Evolutionary conservation across 805 yeast species (phyloP), one percentile per base, ranked within the genome.

Genomic region (Ogataea salicorniae): DNA sequence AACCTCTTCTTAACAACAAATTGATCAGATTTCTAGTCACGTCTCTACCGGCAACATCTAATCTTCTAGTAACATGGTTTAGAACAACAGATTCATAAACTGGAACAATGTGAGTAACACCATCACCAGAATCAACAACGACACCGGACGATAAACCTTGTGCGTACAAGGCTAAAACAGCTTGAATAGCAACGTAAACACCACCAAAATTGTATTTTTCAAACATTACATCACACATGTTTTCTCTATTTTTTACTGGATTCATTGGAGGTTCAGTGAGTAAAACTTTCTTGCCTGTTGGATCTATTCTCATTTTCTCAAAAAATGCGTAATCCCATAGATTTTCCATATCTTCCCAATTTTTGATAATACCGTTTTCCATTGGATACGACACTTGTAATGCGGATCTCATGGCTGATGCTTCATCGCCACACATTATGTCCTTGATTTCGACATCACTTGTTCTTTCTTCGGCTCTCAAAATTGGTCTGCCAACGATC

Each of bases 271-370:
- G 98, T 72, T 94, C 99, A 1, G 99, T 94, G 52, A 94, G 73
- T 57, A 94, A 74, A 40, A 94, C 80, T 67, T 92, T 92, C 58
- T 81, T 78, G 42, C 91, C 95, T 34, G 66, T 64, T 6, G 87
- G 75, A 63, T 87, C 84, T 47, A 87, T 73, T 63, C 88, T 78
- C 88, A 94, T 84, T 62, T 87, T 80, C 59, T 92, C 95, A 71
- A 85, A 87, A 67, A 94, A 92, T 18, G 98, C 92, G 67, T 92
- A 94, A 70, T 94, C 96, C 99, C 99, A 94, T 51, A 94, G 75
- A 60, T 91, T 91, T 61, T 89, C 96, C 98, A 94, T 94, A 66
- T 94, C 99, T 59, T 91, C 96, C 99, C 99, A 94, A 68, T 91
- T 89, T 63, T 83, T 85, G 65, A 94, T 92, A 60, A 94, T 88